These are phyloP conservation scores for Diaporthe ampelina DNA, from an alignment of 2,329 filamentous ascomycete species.

Conservation along the genomic window DNA sequence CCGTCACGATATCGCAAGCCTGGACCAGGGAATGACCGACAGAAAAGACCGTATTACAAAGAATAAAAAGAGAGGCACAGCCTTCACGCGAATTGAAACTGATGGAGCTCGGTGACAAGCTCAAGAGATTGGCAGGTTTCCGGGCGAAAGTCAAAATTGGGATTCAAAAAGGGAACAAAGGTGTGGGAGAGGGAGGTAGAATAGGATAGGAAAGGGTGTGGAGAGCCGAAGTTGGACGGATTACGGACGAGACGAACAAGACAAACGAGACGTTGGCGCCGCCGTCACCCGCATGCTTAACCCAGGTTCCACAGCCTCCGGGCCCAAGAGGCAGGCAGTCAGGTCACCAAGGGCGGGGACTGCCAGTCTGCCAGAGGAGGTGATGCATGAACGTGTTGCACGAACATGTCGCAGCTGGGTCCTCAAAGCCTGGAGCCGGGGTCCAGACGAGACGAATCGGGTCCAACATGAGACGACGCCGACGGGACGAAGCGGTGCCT, in stretches of 20 bases:
- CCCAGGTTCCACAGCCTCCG: no score
- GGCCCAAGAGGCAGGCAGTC: no score
- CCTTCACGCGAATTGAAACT: constrained; percentile 34
- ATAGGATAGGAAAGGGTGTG: constrained; percentile 21
- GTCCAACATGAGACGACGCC: constrained; percentile 29
- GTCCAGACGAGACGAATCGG: constrained; percentile 30
- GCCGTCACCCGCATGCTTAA: constrained; percentile 6
- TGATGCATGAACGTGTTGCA: constrained; percentile 31
- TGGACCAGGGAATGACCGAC: constrained; percentile 6
- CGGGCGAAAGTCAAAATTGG: constrained; percentile 26
- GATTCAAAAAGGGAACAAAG: constrained; percentile 5
- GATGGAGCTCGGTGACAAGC: constrained; percentile 15
- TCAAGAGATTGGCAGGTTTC: constrained; percentile 31
- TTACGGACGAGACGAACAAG: constrained; percentile 28
- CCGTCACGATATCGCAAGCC: constrained; percentile 21
- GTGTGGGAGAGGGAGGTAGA: constrained; percentile 15
- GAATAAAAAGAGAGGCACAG: constrained; percentile 36
- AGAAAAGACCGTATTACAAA: constrained; percentile 29
- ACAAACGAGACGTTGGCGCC: constrained; percentile 13
- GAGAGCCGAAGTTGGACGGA: neutral
- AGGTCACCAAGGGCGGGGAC: no score
- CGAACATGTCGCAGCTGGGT: constrained; percentile 28
- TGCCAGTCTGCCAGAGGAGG: neutral
- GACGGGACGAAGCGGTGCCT: constrained; percentile 21
- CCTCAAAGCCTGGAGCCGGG: constrained; percentile 23